Conservation (phyloP, 2,329 filamentous ascomycete genomes). For the Fusarium agapanthi region DNA sequence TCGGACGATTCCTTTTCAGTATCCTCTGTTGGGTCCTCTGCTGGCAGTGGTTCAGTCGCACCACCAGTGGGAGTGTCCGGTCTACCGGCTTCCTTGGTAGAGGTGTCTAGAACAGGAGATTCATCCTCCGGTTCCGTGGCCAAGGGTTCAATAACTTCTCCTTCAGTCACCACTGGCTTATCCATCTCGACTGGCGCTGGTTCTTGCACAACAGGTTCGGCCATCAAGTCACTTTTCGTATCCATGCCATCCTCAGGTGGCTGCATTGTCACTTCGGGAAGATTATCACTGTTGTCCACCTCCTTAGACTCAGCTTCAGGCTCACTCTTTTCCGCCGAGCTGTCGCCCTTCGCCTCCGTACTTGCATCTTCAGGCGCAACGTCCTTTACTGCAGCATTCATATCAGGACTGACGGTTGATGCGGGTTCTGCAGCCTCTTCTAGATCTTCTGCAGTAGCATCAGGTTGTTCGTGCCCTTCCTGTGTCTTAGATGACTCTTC, state of each 20-base stretch:
- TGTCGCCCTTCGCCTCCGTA: background rate
- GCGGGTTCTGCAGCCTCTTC: background rate
- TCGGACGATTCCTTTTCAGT: background rate
- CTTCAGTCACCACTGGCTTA: background rate
- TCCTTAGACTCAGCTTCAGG: background rate
- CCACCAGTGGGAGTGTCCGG: background rate
- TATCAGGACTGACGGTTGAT: background rate
- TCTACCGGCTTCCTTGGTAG: background rate
- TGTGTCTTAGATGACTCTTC: constrained; percentile 2
- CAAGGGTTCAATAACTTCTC: background rate
- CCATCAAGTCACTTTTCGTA: background rate
- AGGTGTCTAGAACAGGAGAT: background rate
- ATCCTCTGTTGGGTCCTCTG: background rate
- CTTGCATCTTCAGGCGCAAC: background rate
- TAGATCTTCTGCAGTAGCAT: constrained; percentile 2
- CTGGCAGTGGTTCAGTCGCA: background rate
- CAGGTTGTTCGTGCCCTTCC: background rate
- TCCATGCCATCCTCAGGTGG: background rate
- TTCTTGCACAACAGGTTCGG: background rate
- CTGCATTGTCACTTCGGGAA: constrained; percentile 1
- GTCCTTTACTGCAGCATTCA: background rate
- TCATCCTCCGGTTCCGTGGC: constrained; percentile 5
- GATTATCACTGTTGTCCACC: background rate
- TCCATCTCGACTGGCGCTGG: background rate
- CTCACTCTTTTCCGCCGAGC: background rate